Evolutionary conservation across 2,329 filamentous ascomycete species (phyloP).

Genomic region (Fusarium brevicatenulatum): DNA sequence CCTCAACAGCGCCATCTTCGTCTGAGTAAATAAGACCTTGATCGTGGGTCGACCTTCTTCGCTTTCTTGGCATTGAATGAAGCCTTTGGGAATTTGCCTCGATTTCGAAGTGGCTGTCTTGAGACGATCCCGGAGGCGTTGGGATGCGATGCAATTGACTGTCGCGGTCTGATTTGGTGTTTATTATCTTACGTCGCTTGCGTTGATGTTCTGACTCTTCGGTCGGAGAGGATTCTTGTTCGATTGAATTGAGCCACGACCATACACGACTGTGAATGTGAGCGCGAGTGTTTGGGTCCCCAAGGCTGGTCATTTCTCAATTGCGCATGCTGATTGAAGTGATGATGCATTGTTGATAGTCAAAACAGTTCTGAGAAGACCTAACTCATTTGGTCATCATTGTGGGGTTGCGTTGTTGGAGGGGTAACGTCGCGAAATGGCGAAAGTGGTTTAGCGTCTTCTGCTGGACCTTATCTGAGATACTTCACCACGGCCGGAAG

Average conservation of each 20-base stretch:
- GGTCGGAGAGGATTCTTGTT: neutral
- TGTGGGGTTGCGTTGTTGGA: neutral
- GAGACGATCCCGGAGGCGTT: neutral
- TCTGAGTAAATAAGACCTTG: neutral
- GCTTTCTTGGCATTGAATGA: neutral
- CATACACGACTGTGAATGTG: neutral
- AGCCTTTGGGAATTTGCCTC: fast-evolving
- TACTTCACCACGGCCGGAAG: neutral
- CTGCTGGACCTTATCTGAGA: neutral
- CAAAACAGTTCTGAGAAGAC: neutral
- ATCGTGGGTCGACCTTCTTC: neutral
- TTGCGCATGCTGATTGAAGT: neutral
- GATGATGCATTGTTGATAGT: neutral
- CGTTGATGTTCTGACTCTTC: neutral
- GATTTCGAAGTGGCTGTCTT: neutral
- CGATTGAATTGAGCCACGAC: neutral
- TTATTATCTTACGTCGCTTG: neutral
- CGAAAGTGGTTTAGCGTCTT: neutral
- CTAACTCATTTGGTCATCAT: neutral
- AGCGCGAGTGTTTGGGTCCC: neutral
- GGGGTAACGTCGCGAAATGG: neutral
- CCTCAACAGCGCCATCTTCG: neutral
- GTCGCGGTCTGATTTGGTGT: neutral
- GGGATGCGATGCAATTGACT: neutral
- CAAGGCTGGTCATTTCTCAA: neutral